Percentiles rank a stretch among this genome's conserved stretches.
Evolutionary conservation across 1,284 basidiomycete species (phyloP).

Genomic region (Polyporus tsugae): DNA sequence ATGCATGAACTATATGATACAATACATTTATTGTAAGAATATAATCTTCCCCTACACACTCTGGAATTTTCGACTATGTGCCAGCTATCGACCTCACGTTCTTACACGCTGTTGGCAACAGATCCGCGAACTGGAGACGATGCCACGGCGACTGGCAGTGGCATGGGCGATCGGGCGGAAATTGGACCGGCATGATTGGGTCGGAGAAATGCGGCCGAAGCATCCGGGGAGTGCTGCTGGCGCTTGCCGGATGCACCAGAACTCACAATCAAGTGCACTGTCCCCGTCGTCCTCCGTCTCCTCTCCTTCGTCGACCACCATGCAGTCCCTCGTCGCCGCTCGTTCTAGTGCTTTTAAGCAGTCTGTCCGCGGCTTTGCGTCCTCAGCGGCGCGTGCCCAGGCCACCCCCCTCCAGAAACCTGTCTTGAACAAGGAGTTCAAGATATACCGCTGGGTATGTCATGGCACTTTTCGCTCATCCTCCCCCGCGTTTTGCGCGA

Average conservation of each 20-base stretch:
- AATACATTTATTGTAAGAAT: slow-evolving; percentile 30
- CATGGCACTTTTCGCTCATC: not conserved
- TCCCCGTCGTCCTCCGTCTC: slow-evolving; percentile 22
- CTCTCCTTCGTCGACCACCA: slow-evolving; percentile 31
- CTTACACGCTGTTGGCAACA: not conserved
- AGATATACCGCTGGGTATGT: slow-evolving; percentile 94
- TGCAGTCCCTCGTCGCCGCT: slow-evolving; percentile 41
- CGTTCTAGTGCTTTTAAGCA: slow-evolving; percentile 24
- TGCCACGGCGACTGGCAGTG: no score
- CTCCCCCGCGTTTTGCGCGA: not conserved
- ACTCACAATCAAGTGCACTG: slow-evolving; percentile 30
- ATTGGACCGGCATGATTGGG: slow-evolving; percentile 34
- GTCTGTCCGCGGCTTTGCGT: slow-evolving; percentile 45
- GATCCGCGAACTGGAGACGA: not conserved
- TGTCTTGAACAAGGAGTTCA: slow-evolving; percentile 82
- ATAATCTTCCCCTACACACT: slow-evolving; percentile 17
- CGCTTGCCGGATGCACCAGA: slow-evolving; percentile 25
- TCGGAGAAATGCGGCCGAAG: slow-evolving; percentile 36
- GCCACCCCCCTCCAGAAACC: slow-evolving; percentile 51
- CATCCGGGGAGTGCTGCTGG: slow-evolving; percentile 28
- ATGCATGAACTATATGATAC: slow-evolving; percentile 26
- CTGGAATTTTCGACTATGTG: not conserved
- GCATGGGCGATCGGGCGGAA: slow-evolving; percentile 16
- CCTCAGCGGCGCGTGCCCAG: slow-evolving; percentile 46
- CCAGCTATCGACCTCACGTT: not conserved